Evolutionary conservation across 768 basidiomycete species (phyloP).

Genomic region (Cystobasidium tubakii): DNA sequence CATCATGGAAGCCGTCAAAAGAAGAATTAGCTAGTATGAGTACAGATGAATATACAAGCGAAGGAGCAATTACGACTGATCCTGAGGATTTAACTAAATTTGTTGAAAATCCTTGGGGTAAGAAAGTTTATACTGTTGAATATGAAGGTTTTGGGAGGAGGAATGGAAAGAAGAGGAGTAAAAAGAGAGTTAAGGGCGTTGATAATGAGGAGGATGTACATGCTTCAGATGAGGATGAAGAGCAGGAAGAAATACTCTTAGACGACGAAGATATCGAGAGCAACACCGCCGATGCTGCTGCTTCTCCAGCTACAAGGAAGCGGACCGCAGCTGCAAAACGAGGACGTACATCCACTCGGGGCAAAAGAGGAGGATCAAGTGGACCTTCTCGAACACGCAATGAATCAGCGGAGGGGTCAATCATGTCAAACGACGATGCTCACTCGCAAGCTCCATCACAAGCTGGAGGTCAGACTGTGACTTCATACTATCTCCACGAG

Average conservation of each 20-base stretch:
- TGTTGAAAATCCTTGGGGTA: conserved; percentile 17
- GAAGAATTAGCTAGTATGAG: conserved; percentile 14
- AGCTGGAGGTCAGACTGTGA: neutral
- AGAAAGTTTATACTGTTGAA: conserved; percentile 16
- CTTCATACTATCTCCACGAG: conserved; percentile 34
- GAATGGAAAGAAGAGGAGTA: conserved; percentile 1
- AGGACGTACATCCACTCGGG: neutral
- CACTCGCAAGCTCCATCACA: conserved; percentile 10
- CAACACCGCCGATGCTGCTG: conserved; percentile 4
- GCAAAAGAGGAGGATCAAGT: neutral
- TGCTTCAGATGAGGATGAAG: conserved; percentile 32
- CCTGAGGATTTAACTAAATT: conserved; percentile 18
- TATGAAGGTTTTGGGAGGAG: neutral
- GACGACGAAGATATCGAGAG: neutral
- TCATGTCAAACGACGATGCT: neutral
- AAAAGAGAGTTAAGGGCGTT: conserved; percentile 37
- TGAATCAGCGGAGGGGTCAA: neutral
- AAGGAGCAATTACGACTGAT: conserved; percentile 7
- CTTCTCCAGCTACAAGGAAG: neutral
- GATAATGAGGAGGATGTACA: conserved; percentile 29
- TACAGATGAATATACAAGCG: conserved; percentile 14
- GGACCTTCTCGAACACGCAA: neutral
- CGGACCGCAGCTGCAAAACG: neutral
- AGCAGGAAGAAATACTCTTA: conserved; percentile 26
- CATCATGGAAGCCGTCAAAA: conserved; percentile 8